Evolutionary conservation across 805 yeast genomes (phyloP).

Genomic region (Wickerhamiella australiensis): DNA sequence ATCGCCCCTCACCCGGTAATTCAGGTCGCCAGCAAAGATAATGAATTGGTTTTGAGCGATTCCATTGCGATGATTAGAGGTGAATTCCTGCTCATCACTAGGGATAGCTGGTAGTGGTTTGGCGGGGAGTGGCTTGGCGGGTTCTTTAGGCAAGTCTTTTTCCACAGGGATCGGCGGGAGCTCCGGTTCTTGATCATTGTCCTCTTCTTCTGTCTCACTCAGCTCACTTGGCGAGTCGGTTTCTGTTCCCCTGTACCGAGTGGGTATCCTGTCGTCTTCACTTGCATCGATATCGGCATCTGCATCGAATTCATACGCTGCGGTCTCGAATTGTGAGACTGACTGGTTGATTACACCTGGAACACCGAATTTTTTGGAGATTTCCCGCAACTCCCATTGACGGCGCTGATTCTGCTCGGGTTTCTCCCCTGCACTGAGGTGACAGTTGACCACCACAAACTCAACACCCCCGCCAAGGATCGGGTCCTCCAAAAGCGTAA

Average conservation of each 20-base stretch:
- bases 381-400: slow-evolving; percentile 36
- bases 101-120: slow-evolving; percentile 4
- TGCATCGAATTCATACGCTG: slow-evolving; percentile 10
- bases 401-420: slow-evolving; percentile 31
- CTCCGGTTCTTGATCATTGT: not conserved
- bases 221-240: not conserved
- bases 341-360: slow-evolving; percentile 17
- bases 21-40: slow-evolving; percentile 43
- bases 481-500: slow-evolving; percentile 27
- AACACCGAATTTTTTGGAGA: slow-evolving; percentile 26
- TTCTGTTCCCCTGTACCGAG: slow-evolving; percentile 1
- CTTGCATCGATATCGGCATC: not conserved
- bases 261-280: not conserved
- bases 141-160: slow-evolving; percentile 23
- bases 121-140: slow-evolving; percentile 15
- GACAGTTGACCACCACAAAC: slow-evolving; percentile 37
- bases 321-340: not conserved
- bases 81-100: too few species aligned
- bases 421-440: slow-evolving; percentile 37
- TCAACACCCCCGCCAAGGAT: slow-evolving; percentile 25
- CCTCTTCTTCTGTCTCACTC: too few species aligned
- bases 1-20: slow-evolving; percentile 40
- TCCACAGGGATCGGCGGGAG: not conserved
- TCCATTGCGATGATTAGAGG: too few species aligned
- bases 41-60: not conserved